Conservation (phyloP, 352 stramenopile species). For the Aphanomyces euteiches region DNA sequence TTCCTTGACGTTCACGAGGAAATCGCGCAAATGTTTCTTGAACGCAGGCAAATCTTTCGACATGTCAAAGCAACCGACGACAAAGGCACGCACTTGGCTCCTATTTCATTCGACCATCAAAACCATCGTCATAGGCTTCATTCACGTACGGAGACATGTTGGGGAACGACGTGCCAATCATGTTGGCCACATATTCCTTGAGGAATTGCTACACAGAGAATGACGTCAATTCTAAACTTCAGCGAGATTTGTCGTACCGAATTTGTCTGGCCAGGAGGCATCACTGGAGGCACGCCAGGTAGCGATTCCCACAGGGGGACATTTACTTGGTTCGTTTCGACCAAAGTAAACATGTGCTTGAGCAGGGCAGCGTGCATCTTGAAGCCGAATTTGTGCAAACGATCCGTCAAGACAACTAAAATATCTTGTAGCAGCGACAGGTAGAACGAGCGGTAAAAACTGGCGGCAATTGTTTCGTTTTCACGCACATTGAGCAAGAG, state of each 20-base stretch:
- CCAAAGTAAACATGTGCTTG: constrained; percentile 96
- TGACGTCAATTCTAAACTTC: neutral
- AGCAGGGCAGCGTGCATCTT: constrained; percentile 97
- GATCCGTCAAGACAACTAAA: constrained; percentile 96
- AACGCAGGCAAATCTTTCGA: constrained; percentile 96
- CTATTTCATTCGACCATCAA: constrained; percentile 4
- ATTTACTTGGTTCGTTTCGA: constrained; percentile 95
- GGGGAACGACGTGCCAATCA: constrained; percentile 96
- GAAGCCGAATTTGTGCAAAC: constrained; percentile 98
- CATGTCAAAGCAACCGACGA: constrained; percentile 96
- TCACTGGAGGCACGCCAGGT: constrained; percentile 59
- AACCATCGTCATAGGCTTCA: neutral
- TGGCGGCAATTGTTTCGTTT: constrained; percentile 91
- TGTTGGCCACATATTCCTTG: constrained; percentile 94
- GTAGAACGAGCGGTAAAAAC: constrained; percentile 98
- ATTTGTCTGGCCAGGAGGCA: constrained; percentile 61
- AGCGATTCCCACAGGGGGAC: constrained; percentile 94
- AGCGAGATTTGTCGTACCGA: constrained; percentile 43
- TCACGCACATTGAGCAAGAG: constrained; percentile 95
- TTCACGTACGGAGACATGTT: constrained; percentile 82
- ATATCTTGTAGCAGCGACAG: constrained; percentile 93
- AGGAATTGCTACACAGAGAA: constrained; percentile 74
- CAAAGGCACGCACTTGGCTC: constrained; percentile 94
- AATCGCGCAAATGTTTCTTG: constrained; percentile 99
- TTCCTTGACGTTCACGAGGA: constrained; percentile 98